Conservation (phyloP, 345 rosid species). For the Pelargonium nanum region DNA sequence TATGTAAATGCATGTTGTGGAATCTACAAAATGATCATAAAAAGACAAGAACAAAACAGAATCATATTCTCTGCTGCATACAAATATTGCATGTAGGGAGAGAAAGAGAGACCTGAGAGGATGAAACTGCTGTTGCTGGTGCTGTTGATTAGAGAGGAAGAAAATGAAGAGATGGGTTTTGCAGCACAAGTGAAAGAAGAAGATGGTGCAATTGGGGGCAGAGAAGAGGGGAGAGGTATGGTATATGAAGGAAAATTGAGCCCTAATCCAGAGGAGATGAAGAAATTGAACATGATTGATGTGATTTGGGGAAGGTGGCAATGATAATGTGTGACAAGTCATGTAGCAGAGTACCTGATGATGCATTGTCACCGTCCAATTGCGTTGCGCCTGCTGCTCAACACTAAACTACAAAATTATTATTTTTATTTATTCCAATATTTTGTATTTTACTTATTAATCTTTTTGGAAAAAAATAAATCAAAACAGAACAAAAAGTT, state of each 20-base stretch:
- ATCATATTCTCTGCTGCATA: not conserved
- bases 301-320: not conserved
- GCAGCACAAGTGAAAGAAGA: not conserved
- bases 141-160: not conserved
- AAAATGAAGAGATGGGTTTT: not conserved
- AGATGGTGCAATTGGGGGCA: slow-evolving; percentile 2
- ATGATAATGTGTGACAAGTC: not conserved
- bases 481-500: too few relatives aligned
- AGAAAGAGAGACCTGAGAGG: slow-evolving; percentile 18
- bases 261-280: not conserved
- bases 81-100: not conserved
- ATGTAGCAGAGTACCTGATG: not conserved
- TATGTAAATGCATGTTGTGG: not conserved
- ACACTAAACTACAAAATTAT: not conserved
- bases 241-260: not conserved
- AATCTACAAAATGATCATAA: not conserved
- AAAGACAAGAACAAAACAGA: not conserved
- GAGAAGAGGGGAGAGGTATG: slow-evolving; percentile 2
- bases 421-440: too few relatives aligned
- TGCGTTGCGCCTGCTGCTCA: not conserved
- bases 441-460: too few relatives aligned
- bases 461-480: not conserved
- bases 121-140: not conserved
- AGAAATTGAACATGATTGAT: not conserved
- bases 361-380: not conserved